These are phyloP conservation scores for Chytriomyces hyalinus DNA, from an alignment of 192 early-diverging fungal species.

Conservation along the genomic window DNA sequence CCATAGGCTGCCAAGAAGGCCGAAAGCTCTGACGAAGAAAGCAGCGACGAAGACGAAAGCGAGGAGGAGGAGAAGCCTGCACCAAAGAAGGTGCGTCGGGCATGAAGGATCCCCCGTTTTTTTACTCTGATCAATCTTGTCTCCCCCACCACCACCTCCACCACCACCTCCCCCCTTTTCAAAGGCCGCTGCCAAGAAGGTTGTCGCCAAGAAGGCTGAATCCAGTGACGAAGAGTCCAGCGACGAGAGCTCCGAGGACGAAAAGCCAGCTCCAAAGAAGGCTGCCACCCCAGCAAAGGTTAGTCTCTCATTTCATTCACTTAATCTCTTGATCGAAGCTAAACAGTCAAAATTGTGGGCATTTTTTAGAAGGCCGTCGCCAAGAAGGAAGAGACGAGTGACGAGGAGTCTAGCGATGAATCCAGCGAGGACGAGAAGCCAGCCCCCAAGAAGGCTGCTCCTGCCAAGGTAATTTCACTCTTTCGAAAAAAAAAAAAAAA, in stretches of 20 bases:
- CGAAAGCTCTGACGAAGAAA: conserved; percentile 27
- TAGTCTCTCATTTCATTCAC: background rate
- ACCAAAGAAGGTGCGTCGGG: background rate
- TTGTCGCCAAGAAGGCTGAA: conserved; percentile 34
- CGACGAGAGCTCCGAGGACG: conserved; percentile 31
- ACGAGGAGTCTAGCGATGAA: background rate
- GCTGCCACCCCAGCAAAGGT: conserved; percentile 10
- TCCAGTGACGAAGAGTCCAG: conserved; percentile 32
- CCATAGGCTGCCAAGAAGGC: conserved; percentile 31
- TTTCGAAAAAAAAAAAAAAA: too few relatives aligned
- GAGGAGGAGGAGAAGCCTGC: background rate
- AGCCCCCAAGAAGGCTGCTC: background rate
- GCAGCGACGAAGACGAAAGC: conserved; percentile 19
- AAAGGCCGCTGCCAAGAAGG: conserved; percentile 47
- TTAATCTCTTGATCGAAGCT: background rate
- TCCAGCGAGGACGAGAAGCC: background rate
- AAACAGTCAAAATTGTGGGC: too few relatives aligned
- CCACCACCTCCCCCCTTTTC: background rate
- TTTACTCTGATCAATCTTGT: too few relatives aligned
- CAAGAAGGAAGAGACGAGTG: conserved; percentile 22
- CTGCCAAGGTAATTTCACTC: background rate
- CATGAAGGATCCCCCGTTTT: background rate
- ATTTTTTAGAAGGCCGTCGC: background rate
- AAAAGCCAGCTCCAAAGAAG: conserved; percentile 32
- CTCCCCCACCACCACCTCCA: background rate